Percentiles rank a stretch among this genome's conserved stretches.
These are phyloP conservation scores for Vanilla planifolia DNA, from an alignment of 106 monocot genomes.

Conservation along the genomic window DNA sequence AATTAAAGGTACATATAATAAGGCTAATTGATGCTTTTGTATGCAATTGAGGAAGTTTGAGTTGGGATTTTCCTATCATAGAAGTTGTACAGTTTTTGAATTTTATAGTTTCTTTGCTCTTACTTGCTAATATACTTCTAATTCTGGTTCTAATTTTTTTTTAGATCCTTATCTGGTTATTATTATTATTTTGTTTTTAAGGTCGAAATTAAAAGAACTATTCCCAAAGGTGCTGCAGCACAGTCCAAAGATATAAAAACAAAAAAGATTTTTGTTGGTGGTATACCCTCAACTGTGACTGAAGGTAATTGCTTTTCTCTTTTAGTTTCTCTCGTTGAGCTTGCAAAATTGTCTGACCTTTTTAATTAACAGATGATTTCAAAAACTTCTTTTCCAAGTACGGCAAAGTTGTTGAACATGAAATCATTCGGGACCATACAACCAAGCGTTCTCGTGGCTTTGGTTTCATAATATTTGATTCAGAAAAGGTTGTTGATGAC, in stretches of 20 bases:
- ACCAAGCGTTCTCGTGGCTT: constrained; percentile 89
- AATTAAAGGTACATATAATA: too few species aligned
- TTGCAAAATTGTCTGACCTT: background rate
- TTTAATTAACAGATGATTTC: constrained; percentile 59
- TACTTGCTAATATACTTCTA: too few species aligned
- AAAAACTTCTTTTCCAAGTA: constrained; percentile 73
- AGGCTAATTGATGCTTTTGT: too few species aligned
- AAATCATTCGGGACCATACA: constrained; percentile 82
- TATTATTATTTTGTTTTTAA: too few species aligned
- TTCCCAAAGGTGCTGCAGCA: constrained; percentile 74
- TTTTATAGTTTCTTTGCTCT: too few species aligned
- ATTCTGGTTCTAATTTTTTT: too few species aligned
- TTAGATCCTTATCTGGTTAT: too few species aligned
- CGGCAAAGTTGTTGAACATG: constrained; percentile 78
- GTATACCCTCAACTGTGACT: constrained; percentile 57
- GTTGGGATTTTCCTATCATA: too few species aligned
- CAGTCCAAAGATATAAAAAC: constrained; percentile 82
- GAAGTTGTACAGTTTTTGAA: too few species aligned
- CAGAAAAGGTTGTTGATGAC: constrained; percentile 76
- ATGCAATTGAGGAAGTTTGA: too few species aligned
- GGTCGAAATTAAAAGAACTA: constrained; percentile 99
- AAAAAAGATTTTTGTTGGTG: constrained; percentile 98
- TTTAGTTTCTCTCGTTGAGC: background rate
- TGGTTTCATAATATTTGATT: constrained; percentile 87
- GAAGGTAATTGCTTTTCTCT: constrained; percentile 42